Evolutionary conservation across 768 basidiomycete genomes (phyloP), one percentile per base, ranked within the genome.

Genomic region (Russula compacta): DNA sequence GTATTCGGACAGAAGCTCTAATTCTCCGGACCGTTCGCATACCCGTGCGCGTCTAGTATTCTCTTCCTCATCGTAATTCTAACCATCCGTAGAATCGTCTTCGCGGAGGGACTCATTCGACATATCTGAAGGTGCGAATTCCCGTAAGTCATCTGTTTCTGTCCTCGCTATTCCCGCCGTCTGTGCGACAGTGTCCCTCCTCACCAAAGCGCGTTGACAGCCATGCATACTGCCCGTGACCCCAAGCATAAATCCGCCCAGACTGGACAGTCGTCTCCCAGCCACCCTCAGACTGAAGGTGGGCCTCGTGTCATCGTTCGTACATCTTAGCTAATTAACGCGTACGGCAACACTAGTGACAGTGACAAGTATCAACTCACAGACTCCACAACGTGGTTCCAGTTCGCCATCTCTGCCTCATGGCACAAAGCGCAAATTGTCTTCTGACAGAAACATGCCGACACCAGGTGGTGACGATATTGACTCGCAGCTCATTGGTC

Each of bases 391-490:
- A 60, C 54, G 65, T 59, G 60, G 61, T 56, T 58, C 63, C 46
- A 66, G 55, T 58, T 67, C 68, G 15, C 54, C 57, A 54, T 58
- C 65, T 58, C 63, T 61, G 65, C 69, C 67, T 69, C 83, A 84
- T 68, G 88, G 89, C 55, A 84, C 82, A 60, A 92, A 92, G 72
- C 82, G 91, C 66, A 93, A 93, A 75, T 85, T 90, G 78, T 90
- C 89, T 24, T 76, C 79, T 64, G 88, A 89, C 77, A 79, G 81
- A 58, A 74, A 74, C 54, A 71, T 71, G 29, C 75, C 81, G 68
- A 70, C 78, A n/a, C 73, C 81, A 21, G 75, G 80, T 35, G 78
- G 78, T 51, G 84, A 85, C 66, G 87, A 88, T 66, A 73, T 80
- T 52, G 88, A 89, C 68, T 74, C 83, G 6, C 83, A 84, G 63